A percentile compares a stretch with the other conserved stretches of the same genome.
phyloP scores from a whole-genome alignment of 2,329 filamentous ascomycete species.

The Chaetomiaceae sp. region DNA sequence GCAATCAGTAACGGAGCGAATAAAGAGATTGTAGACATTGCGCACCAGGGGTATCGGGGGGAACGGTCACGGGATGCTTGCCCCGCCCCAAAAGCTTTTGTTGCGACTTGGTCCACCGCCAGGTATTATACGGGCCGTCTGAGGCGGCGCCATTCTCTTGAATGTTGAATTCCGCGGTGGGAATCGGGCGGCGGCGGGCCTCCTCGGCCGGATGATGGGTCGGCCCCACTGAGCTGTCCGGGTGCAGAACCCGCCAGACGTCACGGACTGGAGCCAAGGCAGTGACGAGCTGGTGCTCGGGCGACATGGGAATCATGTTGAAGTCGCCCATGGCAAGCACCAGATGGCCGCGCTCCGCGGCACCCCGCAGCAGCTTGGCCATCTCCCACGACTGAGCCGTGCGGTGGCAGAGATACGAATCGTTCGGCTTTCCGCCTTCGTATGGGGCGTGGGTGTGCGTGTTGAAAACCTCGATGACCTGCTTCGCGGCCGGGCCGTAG shows the following conservation, averaged over 20 bases:
- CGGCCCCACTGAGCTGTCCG: constrained; percentile 75
- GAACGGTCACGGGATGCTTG: constrained; percentile 55
- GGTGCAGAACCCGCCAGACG: constrained; percentile 79
- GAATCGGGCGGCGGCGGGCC: constrained; percentile 61
- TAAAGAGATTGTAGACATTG: background rate
- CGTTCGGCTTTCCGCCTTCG: constrained; percentile 64
- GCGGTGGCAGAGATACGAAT: constrained; percentile 86
- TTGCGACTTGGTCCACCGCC: constrained; percentile 76
- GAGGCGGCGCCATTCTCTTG: constrained; percentile 80
- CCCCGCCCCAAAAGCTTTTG: constrained; percentile 65
- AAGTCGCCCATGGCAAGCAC: constrained; percentile 89
- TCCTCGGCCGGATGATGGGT: constrained; percentile 64
- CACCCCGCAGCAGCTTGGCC: constrained; percentile 78
- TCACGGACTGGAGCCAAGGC: constrained; percentile 74
- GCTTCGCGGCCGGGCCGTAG: constrained; percentile 58
- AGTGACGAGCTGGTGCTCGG: constrained; percentile 78
- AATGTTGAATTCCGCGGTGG: constrained; percentile 74
- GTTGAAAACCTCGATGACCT: constrained; percentile 84
- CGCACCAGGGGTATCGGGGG: constrained; percentile 48
- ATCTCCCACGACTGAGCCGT: constrained; percentile 94
- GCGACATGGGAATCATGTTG: constrained; percentile 87
- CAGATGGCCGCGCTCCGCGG: constrained; percentile 74
- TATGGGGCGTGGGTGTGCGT: constrained; percentile 91
- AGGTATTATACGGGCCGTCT: constrained; percentile 83
- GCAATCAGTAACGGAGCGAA: background rate